Percentiles rank a stretch among this genome's conserved stretches.
phyloP scores from a whole-genome alignment of 169 alveolate genomes.

The Ichthyophthirius multifiliis region DNA sequence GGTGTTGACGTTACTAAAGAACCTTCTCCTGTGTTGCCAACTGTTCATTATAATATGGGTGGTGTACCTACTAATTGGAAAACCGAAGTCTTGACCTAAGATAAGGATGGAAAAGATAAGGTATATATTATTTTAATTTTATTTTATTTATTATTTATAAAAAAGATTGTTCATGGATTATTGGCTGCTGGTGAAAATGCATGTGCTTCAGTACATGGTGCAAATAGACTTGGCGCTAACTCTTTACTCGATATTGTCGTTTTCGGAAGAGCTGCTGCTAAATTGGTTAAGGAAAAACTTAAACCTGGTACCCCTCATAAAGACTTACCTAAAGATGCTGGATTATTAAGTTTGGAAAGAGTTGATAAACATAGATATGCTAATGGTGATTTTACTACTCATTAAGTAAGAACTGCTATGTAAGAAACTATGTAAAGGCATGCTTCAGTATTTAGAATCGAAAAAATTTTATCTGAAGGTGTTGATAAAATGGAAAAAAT shows the following conservation, averaged over 20 bases:
- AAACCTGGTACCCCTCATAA: slow-evolving; percentile 80
- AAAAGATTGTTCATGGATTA: slow-evolving; percentile 91
- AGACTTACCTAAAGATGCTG: slow-evolving; percentile 73
- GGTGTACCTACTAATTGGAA: slow-evolving; percentile 98
- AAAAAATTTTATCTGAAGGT: slow-evolving; percentile 89
- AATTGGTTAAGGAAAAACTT: slow-evolving; percentile 85
- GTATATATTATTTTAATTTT: background rate
- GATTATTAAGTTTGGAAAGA: slow-evolving; percentile 77
- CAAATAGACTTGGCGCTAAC: slow-evolving; percentile 98
- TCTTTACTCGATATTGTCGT: slow-evolving; percentile 96
- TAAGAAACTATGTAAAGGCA: slow-evolving; percentile 94
- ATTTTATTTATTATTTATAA: too few relatives aligned
- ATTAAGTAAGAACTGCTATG: slow-evolving; percentile 78
- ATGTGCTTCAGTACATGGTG: slow-evolving; percentile 99
- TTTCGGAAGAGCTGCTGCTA: slow-evolving; percentile 96
- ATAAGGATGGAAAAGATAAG: slow-evolving; percentile 62
- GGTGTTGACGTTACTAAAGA: slow-evolving; percentile 95
- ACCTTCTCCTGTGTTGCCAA: slow-evolving; percentile 97
- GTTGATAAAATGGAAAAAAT: slow-evolving; percentile 76
- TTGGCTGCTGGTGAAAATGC: slow-evolving; percentile 98
- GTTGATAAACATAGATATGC: slow-evolving; percentile 79
- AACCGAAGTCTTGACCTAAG: slow-evolving; percentile 87
- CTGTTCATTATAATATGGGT: slow-evolving; percentile 99
- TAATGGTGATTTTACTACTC: slow-evolving; percentile 81
- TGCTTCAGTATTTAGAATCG: slow-evolving; percentile 95